Conservation (phyloP, 2,329 filamentous ascomycete species). For the Aureobasidium sp. region DNA sequence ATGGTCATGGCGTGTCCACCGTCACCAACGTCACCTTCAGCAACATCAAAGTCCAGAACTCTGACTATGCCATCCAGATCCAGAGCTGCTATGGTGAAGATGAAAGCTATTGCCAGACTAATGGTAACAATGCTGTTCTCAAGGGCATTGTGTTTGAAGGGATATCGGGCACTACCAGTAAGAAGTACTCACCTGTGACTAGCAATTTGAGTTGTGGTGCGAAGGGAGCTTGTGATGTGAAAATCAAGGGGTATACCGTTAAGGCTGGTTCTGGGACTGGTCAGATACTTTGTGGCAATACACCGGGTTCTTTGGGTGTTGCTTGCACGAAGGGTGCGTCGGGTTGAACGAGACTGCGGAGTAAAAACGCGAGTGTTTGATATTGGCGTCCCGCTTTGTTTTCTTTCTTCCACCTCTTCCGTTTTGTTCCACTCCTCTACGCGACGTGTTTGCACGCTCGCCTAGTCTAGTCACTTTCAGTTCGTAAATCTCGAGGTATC, state of each 20-base stretch:
- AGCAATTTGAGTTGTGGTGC: background rate
- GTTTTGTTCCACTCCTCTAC: too few species aligned
- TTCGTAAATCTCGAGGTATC: too few species aligned
- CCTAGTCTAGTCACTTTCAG: too few species aligned
- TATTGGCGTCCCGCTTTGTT: too few species aligned
- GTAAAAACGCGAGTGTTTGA: too few species aligned
- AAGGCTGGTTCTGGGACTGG: background rate
- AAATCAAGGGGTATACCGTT: background rate
- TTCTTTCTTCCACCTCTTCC: too few species aligned
- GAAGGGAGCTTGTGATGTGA: background rate
- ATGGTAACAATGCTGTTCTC: constrained; percentile 28
- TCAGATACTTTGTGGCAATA: background rate
- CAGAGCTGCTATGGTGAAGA: constrained; percentile 36
- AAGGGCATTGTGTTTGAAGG: constrained; percentile 29
- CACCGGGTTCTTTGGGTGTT: background rate
- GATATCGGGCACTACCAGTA: constrained; percentile 31
- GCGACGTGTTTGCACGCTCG: too few species aligned
- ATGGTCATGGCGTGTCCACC: constrained; percentile 27
- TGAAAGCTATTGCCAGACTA: constrained; percentile 26
- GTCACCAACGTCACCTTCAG: constrained; percentile 36
- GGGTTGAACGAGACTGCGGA: background rate
- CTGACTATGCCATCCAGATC: constrained; percentile 39
- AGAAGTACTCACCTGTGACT: background rate
- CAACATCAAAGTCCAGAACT: constrained; percentile 29
- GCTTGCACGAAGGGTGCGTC: background rate